Evolutionary conservation across 352 stramenopile species (phyloP).

Genomic region (Phytophthora hybrid): DNA sequence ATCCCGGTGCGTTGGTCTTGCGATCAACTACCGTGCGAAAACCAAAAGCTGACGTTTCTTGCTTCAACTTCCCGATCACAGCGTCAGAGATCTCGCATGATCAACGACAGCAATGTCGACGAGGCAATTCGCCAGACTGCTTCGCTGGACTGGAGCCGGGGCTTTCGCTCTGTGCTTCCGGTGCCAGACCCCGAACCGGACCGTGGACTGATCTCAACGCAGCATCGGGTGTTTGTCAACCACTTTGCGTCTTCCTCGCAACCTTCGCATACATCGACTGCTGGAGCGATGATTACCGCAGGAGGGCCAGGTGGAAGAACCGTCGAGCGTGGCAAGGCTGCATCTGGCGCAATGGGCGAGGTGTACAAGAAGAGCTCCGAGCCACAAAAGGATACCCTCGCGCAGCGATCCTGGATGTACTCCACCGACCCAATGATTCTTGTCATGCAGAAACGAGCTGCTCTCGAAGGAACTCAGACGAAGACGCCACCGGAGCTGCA

Average conservation of each 20-base stretch:
- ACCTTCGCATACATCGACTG: conserved; percentile 20
- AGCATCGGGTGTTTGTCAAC: conserved; percentile 64
- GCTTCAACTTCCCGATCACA: conserved; percentile 17
- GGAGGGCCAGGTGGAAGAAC: conserved; percentile 53
- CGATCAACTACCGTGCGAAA: background rate
- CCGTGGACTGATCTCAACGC: conserved; percentile 69
- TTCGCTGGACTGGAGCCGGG: conserved; percentile 39
- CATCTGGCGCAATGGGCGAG: conserved; percentile 71
- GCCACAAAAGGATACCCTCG: conserved; percentile 72
- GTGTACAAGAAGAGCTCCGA: conserved; percentile 63
- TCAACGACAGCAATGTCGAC: conserved; percentile 67
- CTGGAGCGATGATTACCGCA: conserved; percentile 44
- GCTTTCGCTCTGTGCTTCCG: conserved; percentile 67
- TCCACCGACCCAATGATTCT: conserved; percentile 75
- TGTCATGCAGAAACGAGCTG: conserved; percentile 48
- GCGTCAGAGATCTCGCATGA: conserved; percentile 58
- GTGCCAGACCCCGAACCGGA: conserved; percentile 63
- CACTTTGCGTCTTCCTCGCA: conserved; percentile 41
- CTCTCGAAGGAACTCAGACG: conserved; percentile 4
- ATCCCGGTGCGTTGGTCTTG: conserved; percentile 35
- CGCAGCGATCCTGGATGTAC: conserved; percentile 84
- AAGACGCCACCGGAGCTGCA: conserved; percentile 20
- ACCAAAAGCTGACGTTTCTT: background rate
- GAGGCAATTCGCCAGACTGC: conserved; percentile 63
- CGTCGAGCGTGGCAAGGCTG: conserved; percentile 69